A percentile compares a stretch with the other conserved stretches of the same genome.
Conservation (phyloP, 2,329 filamentous ascomycete genomes). For the Hypoxylon sp. region DNA sequence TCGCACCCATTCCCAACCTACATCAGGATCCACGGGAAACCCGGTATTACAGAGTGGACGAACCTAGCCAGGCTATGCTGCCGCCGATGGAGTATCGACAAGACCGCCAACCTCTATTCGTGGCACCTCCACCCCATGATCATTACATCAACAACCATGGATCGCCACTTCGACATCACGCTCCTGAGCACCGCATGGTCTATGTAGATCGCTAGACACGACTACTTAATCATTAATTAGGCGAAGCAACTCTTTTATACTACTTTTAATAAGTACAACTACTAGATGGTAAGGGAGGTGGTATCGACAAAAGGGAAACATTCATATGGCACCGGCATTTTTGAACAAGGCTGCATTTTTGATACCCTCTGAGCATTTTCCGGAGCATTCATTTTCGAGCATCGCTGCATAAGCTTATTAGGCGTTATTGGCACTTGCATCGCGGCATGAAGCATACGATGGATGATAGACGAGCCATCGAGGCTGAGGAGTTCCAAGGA, state of each 20-base stretch:
- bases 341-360: constrained; percentile 34
- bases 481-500: constrained; percentile 16
- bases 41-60: constrained; percentile 27
- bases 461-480: constrained; percentile 3
- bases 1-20: constrained; percentile 9
- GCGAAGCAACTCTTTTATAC: constrained; percentile 8
- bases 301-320: constrained; percentile 21
- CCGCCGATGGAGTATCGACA: constrained; percentile 38
- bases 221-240: not conserved
- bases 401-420: constrained; percentile 23
- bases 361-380: constrained; percentile 47
- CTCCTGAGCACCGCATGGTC: constrained; percentile 45
- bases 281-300: constrained; percentile 8
- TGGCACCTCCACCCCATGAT: constrained; percentile 40
- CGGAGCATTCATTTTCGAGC: constrained; percentile 28
- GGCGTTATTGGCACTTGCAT: constrained; percentile 32
- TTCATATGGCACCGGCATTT: constrained; percentile 23
- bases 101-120: constrained; percentile 40
- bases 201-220: constrained; percentile 38
- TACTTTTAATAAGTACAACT: constrained; percentile 7
- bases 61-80: constrained; percentile 14
- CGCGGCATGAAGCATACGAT: constrained; percentile 16
- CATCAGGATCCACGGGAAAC: constrained; percentile 22
- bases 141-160: constrained; percentile 42
- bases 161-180: constrained; percentile 36